These are phyloP conservation scores for Fraxinus greggii DNA, from an alignment of 305 asterid species.

Conservation along the genomic window DNA sequence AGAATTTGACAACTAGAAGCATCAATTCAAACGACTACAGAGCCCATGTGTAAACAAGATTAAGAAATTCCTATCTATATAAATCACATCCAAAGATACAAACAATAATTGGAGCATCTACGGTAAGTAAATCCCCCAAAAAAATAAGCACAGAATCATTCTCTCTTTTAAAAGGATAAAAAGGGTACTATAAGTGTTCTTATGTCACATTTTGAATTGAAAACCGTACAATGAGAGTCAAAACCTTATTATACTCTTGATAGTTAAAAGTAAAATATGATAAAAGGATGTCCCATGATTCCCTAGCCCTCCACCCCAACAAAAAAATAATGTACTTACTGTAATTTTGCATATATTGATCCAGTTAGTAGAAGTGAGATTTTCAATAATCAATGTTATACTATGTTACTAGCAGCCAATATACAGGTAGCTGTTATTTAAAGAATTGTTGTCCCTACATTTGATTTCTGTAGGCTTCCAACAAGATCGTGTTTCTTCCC, in stretches of 20 bases:
- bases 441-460: not conserved
- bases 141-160: not conserved
- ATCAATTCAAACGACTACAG: not conserved
- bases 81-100: not conserved
- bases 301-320: not conserved
- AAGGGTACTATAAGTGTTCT: not conserved
- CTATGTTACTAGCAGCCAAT: not conserved
- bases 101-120: not conserved
- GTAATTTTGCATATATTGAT: not conserved
- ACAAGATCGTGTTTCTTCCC: not conserved
- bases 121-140: not conserved
- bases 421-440: not conserved
- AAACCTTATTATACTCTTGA: not conserved
- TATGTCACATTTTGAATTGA: not conserved
- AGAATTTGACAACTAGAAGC: not conserved
- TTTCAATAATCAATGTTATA: not conserved
- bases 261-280: not conserved
- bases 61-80: not conserved
- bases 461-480: constrained; percentile 20
- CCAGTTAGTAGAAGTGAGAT: not conserved
- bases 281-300: not conserved
- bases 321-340: not conserved
- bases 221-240: not conserved
- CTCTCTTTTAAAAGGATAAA: not conserved
- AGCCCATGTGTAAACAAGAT: not conserved